Evolutionary conservation across 345 rosid genomes (phyloP), one percentile per base, ranked within the genome.

Genomic region (Populus deltoides): DNA sequence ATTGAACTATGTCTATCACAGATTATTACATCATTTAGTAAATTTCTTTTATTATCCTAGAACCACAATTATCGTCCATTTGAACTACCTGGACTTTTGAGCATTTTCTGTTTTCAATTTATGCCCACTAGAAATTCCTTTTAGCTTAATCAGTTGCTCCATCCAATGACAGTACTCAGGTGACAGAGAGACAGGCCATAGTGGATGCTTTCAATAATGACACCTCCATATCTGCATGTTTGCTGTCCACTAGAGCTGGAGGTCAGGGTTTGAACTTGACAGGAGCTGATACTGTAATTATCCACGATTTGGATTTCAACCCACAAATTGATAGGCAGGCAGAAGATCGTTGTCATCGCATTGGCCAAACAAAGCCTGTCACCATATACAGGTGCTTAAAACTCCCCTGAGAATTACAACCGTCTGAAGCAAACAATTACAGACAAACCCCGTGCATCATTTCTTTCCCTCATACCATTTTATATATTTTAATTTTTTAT

Each of bases 271-370:
- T 97, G 86, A 94, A 97, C 86, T 79, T 97, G 82, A 94, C 90
- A 0, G 99, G 97, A 61, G 97, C 98, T 65, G 99, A 94, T 81
- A 94, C 97, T 0, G 97, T 92, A 41, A 84, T 94, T 59, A 92
- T 92, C 75, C 97, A 94, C 61, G 94, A 94, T 83, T 89, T 96
- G 98, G 98, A 92, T 89, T 96, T 94, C 82, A 96, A 96, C 78
- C 99, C 97, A 35, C 98, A 96, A 82, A 96, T 96, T 76, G 98
- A 96, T 66, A 85, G 98, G 27, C 98, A 92, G 81, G 99, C 97
- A 63, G 98, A 92, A 89, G 98, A 94, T 84, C 89, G 97, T 13
- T 96, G 98, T 76, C 99, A 94, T 84, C 91, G 95, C 67, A 92
- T 96, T 70, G 99, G 99, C 83, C 97, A 96, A 87, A 92, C 92